Evolutionary conservation across 106 monocot species (phyloP), one percentile per base, ranked within the genome.

Genomic region (Dendrobium huoshanense): DNA sequence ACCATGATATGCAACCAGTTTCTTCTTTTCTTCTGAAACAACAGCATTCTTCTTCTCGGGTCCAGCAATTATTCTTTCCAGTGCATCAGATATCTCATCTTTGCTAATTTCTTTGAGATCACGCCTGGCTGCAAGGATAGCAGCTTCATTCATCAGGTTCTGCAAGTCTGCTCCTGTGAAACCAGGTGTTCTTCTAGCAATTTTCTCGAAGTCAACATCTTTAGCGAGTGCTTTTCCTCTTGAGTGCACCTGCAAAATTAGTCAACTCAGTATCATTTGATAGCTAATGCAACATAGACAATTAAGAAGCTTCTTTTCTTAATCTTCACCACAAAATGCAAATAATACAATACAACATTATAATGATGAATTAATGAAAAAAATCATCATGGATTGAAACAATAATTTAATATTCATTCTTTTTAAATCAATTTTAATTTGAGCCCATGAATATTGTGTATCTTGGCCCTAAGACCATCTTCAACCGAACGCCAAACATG

Each of bases 31-130:
- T 3, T 99, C 98, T 17, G 98, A 95, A 8, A 99, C 98, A 48
- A 99, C 98, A 6, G 98, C 98, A 83, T 95, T 99, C 83, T 99
- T 99, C 89, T 99, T 99, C 91, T 99, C 98, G 2, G 98, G 98
- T n/a, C 98, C 98, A 31, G 98, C 98, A 81, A 99, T 99, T 77
- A 99, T 93, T 77, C 95, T 92, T 84, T 99, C 98, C 16, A 99
- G 82, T 22, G 98, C 98, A 86, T 99, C 98, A 25, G 98, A 89
- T 16, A 99, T 99, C 85, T 99, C 98, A 81, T 99, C 98, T 82
- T 99, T 99, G 87, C 98, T 99, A 51, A 99, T 99, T 75, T 99
- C 98, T 82, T 95, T 99, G 37, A 99, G 92, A 47, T 99, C 92
- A 31, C 98, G 90, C 61, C 98, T 85, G 11, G 95, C 98, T 80